These are phyloP conservation scores for Agaricales sp. DNA, from an alignment of 1,284 basidiomycete genomes.

Conservation along the genomic window DNA sequence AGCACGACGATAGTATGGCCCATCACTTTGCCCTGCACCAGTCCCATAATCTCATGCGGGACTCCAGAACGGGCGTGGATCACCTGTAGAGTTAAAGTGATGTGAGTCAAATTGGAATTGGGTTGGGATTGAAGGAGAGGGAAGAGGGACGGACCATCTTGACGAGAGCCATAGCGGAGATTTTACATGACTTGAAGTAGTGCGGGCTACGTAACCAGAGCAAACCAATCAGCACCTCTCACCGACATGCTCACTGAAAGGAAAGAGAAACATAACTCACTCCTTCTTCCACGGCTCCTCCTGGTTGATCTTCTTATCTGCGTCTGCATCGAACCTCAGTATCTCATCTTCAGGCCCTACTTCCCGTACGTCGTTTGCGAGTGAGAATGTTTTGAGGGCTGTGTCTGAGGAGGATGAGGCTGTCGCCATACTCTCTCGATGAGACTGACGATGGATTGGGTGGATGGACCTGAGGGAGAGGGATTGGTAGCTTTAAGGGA, in stretches of 20 bases:
- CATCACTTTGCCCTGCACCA: conserved; percentile 96
- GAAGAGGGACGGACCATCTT: conserved; percentile 72
- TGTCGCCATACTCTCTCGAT: too few species aligned
- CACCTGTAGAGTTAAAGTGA: conserved; percentile 42
- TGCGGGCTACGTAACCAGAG: conserved; percentile 49
- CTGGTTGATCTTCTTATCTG: conserved; percentile 60
- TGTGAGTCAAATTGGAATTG: too few species aligned
- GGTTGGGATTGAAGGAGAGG: background rate
- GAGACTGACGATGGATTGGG: too few species aligned
- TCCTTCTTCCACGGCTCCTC: conserved; percentile 84
- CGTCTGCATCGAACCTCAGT: conserved; percentile 69
- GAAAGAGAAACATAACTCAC: conserved; percentile 28
- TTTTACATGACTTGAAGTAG: conserved; percentile 91
- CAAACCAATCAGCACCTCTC: too few species aligned
- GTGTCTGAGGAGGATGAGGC: conserved; percentile 26
- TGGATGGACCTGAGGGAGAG: too few species aligned
- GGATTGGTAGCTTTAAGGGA: too few species aligned
- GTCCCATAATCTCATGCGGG: conserved; percentile 97
- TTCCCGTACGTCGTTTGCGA: conserved; percentile 71
- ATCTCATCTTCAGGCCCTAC: conserved; percentile 71
- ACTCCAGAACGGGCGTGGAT: conserved; percentile 97
- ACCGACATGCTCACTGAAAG: conserved; percentile 9
- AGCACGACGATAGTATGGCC: conserved; percentile 83
- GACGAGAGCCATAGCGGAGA: conserved; percentile 91
- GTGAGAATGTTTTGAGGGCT: conserved; percentile 76